A percentile compares a stretch with the other conserved stretches of the same genome.
Conservation (phyloP, 202 grass and related monocot genomes). For the Setaria italica region DNA sequence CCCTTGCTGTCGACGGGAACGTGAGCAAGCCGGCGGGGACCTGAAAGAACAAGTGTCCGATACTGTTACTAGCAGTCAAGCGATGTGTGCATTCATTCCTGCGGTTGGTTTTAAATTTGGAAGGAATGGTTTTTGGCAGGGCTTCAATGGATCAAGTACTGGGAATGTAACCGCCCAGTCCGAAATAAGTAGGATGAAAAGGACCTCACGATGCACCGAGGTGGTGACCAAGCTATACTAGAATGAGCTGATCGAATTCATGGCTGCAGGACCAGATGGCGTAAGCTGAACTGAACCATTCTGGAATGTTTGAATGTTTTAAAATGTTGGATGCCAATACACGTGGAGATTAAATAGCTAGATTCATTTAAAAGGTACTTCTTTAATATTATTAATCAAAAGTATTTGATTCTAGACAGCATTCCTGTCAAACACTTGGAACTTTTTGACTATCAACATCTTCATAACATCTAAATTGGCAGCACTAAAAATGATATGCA, state of each 20-base stretch:
- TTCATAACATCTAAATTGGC: not conserved
- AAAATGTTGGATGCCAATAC: too few species aligned
- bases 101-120: not conserved
- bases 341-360: too few species aligned
- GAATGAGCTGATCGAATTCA: not conserved
- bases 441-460: not conserved
- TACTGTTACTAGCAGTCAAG: not conserved
- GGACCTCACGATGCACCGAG: not conserved
- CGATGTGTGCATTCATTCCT: not conserved
- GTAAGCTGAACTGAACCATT: not conserved
- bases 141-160: not conserved
- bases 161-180: not conserved
- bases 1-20: slow-evolving; percentile 70
- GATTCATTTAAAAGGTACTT: too few species aligned
- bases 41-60: slow-evolving; percentile 31
- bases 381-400: too few species aligned
- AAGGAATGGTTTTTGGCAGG: not conserved
- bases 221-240: not conserved
- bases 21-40: slow-evolving; percentile 52
- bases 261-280: not conserved
- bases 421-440: not conserved
- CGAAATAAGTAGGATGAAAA: not conserved
- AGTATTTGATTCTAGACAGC: too few species aligned
- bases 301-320: too few species aligned
- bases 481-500: not conserved